Conservation (phyloP, 1,284 basidiomycete genomes). For the Tilletia caries region DNA sequence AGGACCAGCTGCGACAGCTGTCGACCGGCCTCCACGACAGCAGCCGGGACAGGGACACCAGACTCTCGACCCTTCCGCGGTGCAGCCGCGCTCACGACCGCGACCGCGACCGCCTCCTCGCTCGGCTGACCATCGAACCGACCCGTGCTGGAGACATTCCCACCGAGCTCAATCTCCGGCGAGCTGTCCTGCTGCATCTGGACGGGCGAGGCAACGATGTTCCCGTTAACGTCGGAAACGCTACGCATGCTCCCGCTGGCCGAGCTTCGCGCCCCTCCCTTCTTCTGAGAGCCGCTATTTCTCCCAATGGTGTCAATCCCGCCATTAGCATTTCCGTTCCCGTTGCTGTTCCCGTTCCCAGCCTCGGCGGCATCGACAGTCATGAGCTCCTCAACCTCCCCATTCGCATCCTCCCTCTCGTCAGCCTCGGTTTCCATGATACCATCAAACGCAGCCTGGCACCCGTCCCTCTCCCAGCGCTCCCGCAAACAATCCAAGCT, state of each 20-base stretch:
- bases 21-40: background rate
- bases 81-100: background rate
- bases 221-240: background rate
- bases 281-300: background rate
- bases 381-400: conserved; percentile 9
- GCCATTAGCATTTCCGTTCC: background rate
- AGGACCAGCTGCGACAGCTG: background rate
- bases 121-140: background rate
- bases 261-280: background rate
- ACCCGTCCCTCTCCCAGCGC: conserved; percentile 39
- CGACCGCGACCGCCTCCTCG: background rate
- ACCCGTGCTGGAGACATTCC: background rate
- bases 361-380: background rate
- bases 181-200: conserved; percentile 11
- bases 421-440: conserved; percentile 23
- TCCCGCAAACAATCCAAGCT: conserved; percentile 54
- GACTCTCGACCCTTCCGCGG: background rate
- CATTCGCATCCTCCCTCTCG: conserved; percentile 23
- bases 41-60: background rate
- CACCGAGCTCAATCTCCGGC: background rate
- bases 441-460: conserved; percentile 24
- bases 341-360: background rate
- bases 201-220: background rate
- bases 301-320: background rate
- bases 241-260: background rate